Conservation (phyloP, 345 rosid species). For the Trapa bicornis region DNA sequence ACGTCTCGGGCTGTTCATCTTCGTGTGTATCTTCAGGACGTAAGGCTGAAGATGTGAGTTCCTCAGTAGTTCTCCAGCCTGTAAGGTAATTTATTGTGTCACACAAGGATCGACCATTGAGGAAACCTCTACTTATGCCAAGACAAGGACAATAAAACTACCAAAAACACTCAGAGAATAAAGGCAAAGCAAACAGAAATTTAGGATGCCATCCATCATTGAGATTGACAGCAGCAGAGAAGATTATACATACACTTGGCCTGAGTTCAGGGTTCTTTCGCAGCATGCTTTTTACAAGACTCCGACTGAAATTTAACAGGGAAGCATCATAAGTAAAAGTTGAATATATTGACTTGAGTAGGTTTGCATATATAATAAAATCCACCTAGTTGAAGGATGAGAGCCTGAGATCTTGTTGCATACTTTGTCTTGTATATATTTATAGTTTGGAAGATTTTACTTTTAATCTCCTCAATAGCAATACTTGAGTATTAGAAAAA, state of each 20-base stretch:
- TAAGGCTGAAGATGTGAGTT: conserved; percentile 71
- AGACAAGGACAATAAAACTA: neutral
- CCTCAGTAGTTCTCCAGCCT: conserved; percentile 89
- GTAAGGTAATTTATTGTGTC: conserved; percentile 9
- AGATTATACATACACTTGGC: conserved; percentile 66
- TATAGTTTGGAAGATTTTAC: neutral
- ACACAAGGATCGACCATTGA: neutral
- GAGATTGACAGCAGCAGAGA: neutral
- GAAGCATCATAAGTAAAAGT: neutral
- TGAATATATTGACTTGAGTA: neutral
- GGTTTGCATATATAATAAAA: neutral
- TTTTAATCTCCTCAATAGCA: neutral
- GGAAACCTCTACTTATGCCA: neutral
- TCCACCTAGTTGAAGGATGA: neutral
- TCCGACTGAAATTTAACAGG: conserved; percentile 49
- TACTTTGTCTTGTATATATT: neutral
- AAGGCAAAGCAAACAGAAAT: conserved; percentile 1
- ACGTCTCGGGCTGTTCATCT: conserved; percentile 62
- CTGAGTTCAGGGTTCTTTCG: conserved; percentile 96
- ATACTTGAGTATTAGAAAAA: neutral
- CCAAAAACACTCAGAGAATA: neutral
- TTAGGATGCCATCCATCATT: neutral
- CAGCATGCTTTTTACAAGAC: conserved; percentile 95
- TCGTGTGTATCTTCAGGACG: conserved; percentile 56
- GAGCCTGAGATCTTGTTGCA: neutral